phyloP scores from a whole-genome alignment of 148 eudicot species.

The Camellia japonica region DNA sequence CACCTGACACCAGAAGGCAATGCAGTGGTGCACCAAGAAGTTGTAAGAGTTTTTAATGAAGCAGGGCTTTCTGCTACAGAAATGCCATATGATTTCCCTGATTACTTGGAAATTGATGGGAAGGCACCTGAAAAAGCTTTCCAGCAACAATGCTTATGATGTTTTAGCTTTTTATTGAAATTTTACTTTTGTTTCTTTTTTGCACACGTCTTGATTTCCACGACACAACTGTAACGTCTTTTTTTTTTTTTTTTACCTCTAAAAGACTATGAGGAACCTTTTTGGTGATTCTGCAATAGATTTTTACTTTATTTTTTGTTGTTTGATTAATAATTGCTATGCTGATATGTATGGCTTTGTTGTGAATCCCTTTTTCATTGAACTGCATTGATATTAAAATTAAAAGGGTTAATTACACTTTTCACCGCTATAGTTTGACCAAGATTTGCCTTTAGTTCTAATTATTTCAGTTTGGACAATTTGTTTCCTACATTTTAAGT shows the following conservation, averaged over 20 bases:
- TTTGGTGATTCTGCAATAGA: neutral
- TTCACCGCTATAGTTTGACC: no score
- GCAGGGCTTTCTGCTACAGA: constrained; percentile 48
- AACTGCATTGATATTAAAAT: no score
- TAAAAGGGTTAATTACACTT: no score
- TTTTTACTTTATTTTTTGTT: neutral
- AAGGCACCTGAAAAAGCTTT: constrained; percentile 64
- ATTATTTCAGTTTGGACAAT: no score
- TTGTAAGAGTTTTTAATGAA: constrained; percentile 45
- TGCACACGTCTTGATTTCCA: neutral
- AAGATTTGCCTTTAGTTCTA: no score
- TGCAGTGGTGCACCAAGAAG: constrained; percentile 60
- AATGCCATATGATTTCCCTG: constrained; percentile 82
- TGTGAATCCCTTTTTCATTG: no score
- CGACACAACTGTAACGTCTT: neutral
- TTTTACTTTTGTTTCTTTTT: neutral
- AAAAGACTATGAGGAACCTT: neutral
- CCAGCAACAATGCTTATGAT: constrained; percentile 36
- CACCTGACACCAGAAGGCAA: constrained; percentile 82
- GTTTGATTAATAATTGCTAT: neutral
- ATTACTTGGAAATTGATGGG: constrained; percentile 58
- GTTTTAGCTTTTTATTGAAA: neutral
- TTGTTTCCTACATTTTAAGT: no score
- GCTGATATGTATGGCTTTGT: no score
- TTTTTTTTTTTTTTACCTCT: neutral